phyloP scores from a whole-genome alignment of 2,329 filamentous ascomycete genomes.

The Pseudohalonectria lignicola region DNA sequence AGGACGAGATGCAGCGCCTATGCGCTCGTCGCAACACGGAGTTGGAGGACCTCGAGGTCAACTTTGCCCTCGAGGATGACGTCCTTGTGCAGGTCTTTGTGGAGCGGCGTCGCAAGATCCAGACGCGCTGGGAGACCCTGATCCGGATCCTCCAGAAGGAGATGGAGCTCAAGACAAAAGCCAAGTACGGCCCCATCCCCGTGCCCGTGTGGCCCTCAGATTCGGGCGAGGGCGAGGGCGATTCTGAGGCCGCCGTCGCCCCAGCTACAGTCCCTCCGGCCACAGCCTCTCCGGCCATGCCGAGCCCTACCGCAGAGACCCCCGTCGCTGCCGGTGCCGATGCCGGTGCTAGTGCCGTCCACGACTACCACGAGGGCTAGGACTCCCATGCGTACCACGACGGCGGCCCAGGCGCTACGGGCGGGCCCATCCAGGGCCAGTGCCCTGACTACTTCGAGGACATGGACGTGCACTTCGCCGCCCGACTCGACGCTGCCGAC shows the following conservation, averaged over 20 bases:
- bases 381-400: too few relatives aligned
- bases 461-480: too few relatives aligned
- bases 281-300: too few relatives aligned
- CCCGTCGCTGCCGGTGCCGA: too few relatives aligned
- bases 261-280: too few relatives aligned
- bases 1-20: conserved; percentile 36
- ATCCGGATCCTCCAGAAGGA: conserved; percentile 42
- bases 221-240: background rate
- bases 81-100: conserved; percentile 30
- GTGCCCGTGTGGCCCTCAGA: conserved; percentile 27
- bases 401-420: too few relatives aligned
- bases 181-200: conserved; percentile 27
- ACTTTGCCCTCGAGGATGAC: conserved; percentile 38
- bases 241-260: background rate
- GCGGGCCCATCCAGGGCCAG: too few relatives aligned
- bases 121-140: conserved; percentile 38
- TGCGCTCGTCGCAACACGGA: conserved; percentile 33
- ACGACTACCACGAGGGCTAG: too few relatives aligned
- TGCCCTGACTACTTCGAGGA: too few relatives aligned
- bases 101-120: conserved; percentile 30
- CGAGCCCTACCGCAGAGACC: too few relatives aligned
- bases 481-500: too few relatives aligned
- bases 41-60: conserved; percentile 32
- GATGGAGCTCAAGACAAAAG: conserved; percentile 35
- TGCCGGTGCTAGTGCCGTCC: too few relatives aligned